Conservation (phyloP, 2,329 filamentous ascomycete species). For the Cercospora sesami region DNA sequence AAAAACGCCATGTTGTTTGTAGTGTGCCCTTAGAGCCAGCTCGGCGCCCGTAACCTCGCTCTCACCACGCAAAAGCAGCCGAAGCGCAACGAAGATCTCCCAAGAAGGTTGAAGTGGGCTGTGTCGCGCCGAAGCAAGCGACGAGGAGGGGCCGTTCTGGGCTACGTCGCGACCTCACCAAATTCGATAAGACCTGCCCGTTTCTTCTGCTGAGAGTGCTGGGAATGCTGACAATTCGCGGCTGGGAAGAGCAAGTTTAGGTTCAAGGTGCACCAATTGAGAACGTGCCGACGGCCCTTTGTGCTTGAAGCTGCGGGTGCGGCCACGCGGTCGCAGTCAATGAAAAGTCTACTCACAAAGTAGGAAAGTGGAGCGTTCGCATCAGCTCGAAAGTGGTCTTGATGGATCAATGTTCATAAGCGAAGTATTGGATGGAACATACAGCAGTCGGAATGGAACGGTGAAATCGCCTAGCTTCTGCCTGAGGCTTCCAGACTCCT, state of each 20-base stretch:
- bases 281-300: background rate
- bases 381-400: background rate
- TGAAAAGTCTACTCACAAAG: conserved; percentile 3
- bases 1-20: background rate
- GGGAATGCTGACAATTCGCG: background rate
- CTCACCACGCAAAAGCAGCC: background rate
- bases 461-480: background rate
- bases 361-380: background rate
- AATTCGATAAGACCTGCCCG: background rate
- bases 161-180: background rate
- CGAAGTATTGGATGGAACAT: conserved; percentile 5
- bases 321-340: conserved; percentile 9
- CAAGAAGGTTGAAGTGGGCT: conserved; percentile 4
- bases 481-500: background rate
- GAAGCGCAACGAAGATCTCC: conserved; percentile 5
- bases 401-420: background rate
- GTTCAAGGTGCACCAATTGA: conserved; percentile 2
- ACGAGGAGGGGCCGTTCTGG: background rate
- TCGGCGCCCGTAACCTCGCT: background rate
- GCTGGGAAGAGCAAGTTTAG: conserved; percentile 4
- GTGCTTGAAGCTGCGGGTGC: background rate
- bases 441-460: background rate
- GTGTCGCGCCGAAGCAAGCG: background rate
- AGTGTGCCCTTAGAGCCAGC: background rate
- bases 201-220: background rate